Percentiles rank a stretch among this genome's conserved stretches.
Conservation (phyloP, 768 basidiomycete species). For the Rhodotorula kratochvilovae region DNA sequence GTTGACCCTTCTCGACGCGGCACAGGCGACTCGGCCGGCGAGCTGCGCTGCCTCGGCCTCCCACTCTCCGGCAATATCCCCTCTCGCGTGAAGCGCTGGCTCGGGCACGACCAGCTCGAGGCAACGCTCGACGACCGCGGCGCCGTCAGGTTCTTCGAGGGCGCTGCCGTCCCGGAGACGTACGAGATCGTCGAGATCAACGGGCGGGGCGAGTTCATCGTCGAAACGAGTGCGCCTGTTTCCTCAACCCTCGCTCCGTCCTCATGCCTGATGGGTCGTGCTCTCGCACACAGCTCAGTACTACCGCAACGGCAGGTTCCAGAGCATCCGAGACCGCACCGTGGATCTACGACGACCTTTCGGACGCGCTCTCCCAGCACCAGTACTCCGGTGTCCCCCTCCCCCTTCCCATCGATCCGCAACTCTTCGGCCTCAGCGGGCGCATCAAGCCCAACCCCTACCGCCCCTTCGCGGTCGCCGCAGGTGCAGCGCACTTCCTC, state of each 20-base stretch:
- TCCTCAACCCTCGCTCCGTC: background rate
- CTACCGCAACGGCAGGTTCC: too few species aligned
- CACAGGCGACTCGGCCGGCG: background rate
- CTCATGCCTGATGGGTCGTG: background rate
- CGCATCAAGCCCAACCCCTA: background rate
- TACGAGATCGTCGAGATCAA: background rate
- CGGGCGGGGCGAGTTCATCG: conserved; percentile 18
- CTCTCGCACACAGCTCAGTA: too few species aligned
- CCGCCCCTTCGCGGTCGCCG: background rate
- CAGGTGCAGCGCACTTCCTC: conserved; percentile 31
- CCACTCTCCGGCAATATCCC: background rate
- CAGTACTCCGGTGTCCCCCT: too few species aligned
- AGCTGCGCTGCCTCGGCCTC: background rate
- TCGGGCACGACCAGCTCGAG: conserved; percentile 21
- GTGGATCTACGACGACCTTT: too few species aligned
- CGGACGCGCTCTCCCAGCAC: too few species aligned
- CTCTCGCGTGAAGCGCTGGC: background rate
- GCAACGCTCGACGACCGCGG: conserved; percentile 12
- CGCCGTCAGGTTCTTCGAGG: background rate
- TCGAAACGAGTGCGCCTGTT: conserved; percentile 20
- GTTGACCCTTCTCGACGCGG: background rate
- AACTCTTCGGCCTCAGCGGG: background rate
- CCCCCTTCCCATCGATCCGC: too few species aligned
- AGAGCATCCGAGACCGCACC: too few species aligned
- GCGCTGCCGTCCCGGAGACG: background rate